Percentiles rank a stretch among this genome's conserved stretches.
phyloP scores from a whole-genome alignment of 768 basidiomycete species.

The Phlebiopsis flavidoalba region DNA sequence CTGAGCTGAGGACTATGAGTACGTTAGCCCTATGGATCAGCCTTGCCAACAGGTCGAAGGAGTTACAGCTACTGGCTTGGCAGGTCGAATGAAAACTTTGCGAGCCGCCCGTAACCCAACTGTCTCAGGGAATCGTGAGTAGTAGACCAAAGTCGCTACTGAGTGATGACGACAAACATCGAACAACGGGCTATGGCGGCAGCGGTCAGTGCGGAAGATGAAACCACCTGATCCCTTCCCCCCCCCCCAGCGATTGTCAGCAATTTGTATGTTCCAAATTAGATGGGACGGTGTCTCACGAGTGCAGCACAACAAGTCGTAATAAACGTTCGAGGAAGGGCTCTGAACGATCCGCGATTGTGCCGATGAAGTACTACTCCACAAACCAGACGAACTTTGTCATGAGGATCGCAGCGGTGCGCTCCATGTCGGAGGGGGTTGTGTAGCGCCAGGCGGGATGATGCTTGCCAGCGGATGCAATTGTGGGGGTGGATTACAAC shows the following conservation, averaged over 20 bases:
- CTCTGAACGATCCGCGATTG: constrained; percentile 66
- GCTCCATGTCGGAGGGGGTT: constrained; percentile 58
- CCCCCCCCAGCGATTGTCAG: neutral
- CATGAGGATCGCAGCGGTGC: constrained; percentile 69
- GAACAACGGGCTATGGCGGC: constrained; percentile 76
- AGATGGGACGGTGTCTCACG: constrained; percentile 40
- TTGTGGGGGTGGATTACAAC: constrained; percentile 74
- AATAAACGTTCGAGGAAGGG: constrained; percentile 80
- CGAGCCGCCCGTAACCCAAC: constrained; percentile 24
- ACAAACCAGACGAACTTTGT: constrained; percentile 74
- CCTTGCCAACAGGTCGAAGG: constrained; percentile 91
- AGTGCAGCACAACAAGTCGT: constrained; percentile 85
- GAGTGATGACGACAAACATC: constrained; percentile 87
- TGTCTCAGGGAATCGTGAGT: constrained; percentile 67
- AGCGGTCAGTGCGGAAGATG: too few species aligned
- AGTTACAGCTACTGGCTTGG: constrained; percentile 96
- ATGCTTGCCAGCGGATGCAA: constrained; percentile 79
- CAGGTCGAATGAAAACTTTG: constrained; percentile 75
- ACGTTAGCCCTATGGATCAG: constrained; percentile 40
- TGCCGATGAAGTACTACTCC: constrained; percentile 65
- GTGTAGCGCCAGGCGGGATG: constrained; percentile 27
- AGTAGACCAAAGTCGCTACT: constrained; percentile 81
- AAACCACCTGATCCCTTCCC: constrained; percentile 83
- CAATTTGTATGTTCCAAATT: neutral
- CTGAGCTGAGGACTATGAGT: too few species aligned